phyloP scores from a whole-genome alignment of 306 rosid species.

The Fragaria nilgerrensis region DNA sequence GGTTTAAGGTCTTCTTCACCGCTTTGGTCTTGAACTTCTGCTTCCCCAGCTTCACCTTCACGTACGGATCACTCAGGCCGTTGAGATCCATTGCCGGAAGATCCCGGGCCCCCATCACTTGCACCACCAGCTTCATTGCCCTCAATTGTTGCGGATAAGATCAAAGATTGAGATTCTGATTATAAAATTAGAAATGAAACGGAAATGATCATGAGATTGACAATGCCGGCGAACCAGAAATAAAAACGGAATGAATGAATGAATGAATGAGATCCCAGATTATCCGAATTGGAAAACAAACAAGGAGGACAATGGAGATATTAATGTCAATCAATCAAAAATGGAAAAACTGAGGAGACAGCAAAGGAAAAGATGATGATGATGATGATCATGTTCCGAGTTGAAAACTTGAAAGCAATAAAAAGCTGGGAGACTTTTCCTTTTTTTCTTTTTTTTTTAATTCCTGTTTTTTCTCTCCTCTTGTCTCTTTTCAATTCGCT shows the following conservation, averaged over 20 bases:
- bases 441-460: too few relatives aligned
- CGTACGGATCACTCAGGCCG: constrained; percentile 72
- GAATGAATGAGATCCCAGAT: background rate
- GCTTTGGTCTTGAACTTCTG: constrained; percentile 73
- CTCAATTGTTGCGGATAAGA: background rate
- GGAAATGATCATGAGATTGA: background rate
- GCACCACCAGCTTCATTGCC: constrained; percentile 81
- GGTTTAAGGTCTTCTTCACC: constrained; percentile 68
- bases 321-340: background rate
- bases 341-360: background rate
- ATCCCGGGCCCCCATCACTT: constrained; percentile 77
- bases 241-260: background rate
- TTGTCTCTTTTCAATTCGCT: background rate
- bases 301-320: background rate
- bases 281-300: background rate
- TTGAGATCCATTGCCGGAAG: constrained; percentile 52
- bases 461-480: background rate
- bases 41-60: constrained; percentile 71
- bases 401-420: background rate
- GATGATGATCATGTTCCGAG: background rate
- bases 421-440: constrained; percentile 10
- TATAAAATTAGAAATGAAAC: too few relatives aligned
- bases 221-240: background rate
- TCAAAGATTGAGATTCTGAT: background rate
- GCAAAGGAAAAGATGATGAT: background rate